phyloP scores from a whole-genome alignment of 768 basidiomycete species.

The Tricholoma matsutake region DNA sequence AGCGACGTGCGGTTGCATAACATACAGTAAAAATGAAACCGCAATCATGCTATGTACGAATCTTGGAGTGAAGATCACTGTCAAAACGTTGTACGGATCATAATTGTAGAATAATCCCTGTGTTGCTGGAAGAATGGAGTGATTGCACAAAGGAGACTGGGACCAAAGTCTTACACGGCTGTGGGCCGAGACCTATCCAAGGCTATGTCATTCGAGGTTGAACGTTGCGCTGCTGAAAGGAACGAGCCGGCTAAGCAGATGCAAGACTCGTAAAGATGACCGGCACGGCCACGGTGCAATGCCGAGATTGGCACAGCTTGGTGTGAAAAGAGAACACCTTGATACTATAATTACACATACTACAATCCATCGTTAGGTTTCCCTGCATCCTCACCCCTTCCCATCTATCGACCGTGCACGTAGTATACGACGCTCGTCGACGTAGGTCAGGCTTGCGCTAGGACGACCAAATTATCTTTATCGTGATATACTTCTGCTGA shows the following conservation, averaged over 20 bases:
- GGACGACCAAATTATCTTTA: too few species aligned
- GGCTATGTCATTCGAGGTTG: neutral
- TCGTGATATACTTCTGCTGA: too few species aligned
- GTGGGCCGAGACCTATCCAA: neutral
- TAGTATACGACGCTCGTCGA: too few species aligned
- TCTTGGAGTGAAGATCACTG: too few species aligned
- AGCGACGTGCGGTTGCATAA: neutral
- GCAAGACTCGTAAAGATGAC: neutral
- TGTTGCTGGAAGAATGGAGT: too few species aligned
- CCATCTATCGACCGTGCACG: neutral
- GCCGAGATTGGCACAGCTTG: conserved; percentile 6
- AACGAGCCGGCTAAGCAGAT: too few species aligned
- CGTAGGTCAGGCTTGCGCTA: neutral
- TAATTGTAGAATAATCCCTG: too few species aligned
- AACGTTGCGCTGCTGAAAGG: too few species aligned
- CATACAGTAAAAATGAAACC: too few species aligned
- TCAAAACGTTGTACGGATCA: too few species aligned
- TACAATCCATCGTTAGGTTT: conserved; percentile 1
- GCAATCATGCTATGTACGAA: too few species aligned
- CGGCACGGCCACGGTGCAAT: conserved; percentile 7
- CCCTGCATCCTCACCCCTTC: neutral
- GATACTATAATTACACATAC: neutral
- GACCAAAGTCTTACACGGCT: neutral
- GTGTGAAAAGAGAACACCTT: neutral
- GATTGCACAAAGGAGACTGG: too few species aligned